A percentile compares a stretch with the other conserved stretches of the same genome.
Evolutionary conservation across 2,329 filamentous ascomycete species (phyloP).

Genomic region (Pestalotiopsis sp.): DNA sequence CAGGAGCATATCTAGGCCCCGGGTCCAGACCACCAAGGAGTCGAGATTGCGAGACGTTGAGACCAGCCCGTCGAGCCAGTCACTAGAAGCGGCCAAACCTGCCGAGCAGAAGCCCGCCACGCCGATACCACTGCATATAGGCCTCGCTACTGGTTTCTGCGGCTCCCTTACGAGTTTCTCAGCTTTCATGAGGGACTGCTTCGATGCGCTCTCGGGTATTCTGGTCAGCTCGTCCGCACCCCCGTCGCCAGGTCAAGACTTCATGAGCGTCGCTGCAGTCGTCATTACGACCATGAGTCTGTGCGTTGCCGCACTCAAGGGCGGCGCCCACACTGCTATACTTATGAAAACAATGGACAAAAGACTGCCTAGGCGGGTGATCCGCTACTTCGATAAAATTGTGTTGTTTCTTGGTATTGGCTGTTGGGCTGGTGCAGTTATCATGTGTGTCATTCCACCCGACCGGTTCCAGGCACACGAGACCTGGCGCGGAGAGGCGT

Average conservation of each 20-base stretch:
- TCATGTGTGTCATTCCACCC: slow-evolving; percentile 63
- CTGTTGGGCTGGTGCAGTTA: slow-evolving; percentile 63
- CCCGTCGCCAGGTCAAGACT: slow-evolving; percentile 34
- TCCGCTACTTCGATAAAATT: not conserved
- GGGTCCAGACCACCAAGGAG: not conserved
- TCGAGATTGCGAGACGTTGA: not conserved
- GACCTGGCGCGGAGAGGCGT: slow-evolving; percentile 62
- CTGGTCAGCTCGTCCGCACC: not conserved
- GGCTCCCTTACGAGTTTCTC: slow-evolving; percentile 3
- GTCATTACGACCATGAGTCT: slow-evolving; percentile 60
- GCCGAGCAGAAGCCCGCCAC: not conserved
- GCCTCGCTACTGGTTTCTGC: not conserved
- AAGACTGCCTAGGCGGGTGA: not conserved
- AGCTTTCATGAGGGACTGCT: slow-evolving; percentile 1
- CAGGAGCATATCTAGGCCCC: not conserved
- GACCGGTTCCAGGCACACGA: slow-evolving; percentile 30
- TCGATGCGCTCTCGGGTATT: not conserved
- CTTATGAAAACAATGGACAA: slow-evolving; percentile 50
- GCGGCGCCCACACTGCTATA: slow-evolving; percentile 64
- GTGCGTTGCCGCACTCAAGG: slow-evolving; percentile 56
- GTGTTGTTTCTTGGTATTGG: slow-evolving; percentile 28
- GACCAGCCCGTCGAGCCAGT: not conserved
- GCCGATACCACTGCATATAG: not conserved
- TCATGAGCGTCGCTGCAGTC: slow-evolving; percentile 64
- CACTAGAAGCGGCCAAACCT: not conserved